Percentiles rank a stretch among this genome's conserved stretches.
Evolutionary conservation across 106 monocot genomes (phyloP).

Genomic region (Chionographis japonica): DNA sequence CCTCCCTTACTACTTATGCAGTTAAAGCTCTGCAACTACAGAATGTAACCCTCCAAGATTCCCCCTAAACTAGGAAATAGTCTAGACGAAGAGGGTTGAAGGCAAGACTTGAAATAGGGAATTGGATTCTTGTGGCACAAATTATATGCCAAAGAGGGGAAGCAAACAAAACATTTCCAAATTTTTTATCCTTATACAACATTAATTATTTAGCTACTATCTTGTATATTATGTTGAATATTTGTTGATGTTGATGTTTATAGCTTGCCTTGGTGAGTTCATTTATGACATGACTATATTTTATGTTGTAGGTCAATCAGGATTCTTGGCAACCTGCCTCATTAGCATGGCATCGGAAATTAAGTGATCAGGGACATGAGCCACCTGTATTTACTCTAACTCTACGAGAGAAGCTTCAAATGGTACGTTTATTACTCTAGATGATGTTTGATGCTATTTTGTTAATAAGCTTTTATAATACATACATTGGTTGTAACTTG

Average conservation of each 20-base stretch:
- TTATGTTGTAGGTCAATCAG: constrained; percentile 13
- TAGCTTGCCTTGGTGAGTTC: not conserved
- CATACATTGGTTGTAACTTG: too few relatives aligned
- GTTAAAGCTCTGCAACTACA: too few relatives aligned
- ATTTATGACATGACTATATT: not conserved
- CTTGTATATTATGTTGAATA: not conserved
- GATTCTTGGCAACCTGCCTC: constrained; percentile 30
- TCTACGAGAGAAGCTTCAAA: constrained; percentile 34
- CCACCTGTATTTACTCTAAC: constrained; percentile 29
- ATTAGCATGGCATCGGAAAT: constrained; percentile 44
- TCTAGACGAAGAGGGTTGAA: too few relatives aligned
- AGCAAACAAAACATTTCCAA: too few relatives aligned
- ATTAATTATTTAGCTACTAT: too few relatives aligned
- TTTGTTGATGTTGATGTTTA: not conserved
- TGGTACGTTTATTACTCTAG: constrained; percentile 25
- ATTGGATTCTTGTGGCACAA: too few relatives aligned
- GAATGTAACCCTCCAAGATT: too few relatives aligned
- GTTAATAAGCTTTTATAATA: not conserved
- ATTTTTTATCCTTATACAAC: too few relatives aligned
- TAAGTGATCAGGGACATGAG: constrained; percentile 23
- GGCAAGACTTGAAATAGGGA: too few relatives aligned
- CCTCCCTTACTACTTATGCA: too few relatives aligned
- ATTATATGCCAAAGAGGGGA: too few relatives aligned
- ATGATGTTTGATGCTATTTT: not conserved
- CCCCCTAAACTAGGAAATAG: too few relatives aligned